Evolutionary conservation across 805 yeast species (phyloP).

Genomic region (Myxozyma neglecta): DNA sequence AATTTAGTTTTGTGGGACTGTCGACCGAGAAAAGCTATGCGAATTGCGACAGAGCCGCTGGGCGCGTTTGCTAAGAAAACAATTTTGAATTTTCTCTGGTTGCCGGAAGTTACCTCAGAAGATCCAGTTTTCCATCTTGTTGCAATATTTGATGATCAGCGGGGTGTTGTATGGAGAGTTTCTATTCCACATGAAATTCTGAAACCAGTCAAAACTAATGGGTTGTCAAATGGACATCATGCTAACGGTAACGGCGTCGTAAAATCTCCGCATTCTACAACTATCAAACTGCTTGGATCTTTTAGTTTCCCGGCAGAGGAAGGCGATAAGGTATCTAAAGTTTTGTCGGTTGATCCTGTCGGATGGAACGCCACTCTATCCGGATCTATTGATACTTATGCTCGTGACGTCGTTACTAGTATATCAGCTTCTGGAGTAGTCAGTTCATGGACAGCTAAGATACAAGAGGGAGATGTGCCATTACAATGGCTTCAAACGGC

Average conservation of each 20-base stretch:
- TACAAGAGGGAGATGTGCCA: slow-evolving; percentile 24
- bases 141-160: slow-evolving; percentile 32
- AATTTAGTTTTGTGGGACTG: slow-evolving; percentile 64
- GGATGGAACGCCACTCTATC: slow-evolving; percentile 49
- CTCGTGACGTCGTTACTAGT: slow-evolving; percentile 55
- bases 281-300: slow-evolving; percentile 22
- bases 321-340: slow-evolving; percentile 42
- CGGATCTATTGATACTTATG: slow-evolving; percentile 39
- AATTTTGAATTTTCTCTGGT: slow-evolving; percentile 36
- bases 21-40: slow-evolving; percentile 17
- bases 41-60: slow-evolving; percentile 11
- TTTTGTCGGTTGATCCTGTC: slow-evolving; percentile 60
- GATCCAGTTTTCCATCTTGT: slow-evolving; percentile 17
- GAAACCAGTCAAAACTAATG: background rate
- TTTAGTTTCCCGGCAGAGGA: slow-evolving; percentile 35
- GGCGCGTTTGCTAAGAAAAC: slow-evolving; percentile 7
- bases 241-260: slow-evolving; percentile 2
- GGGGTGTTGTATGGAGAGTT: slow-evolving; percentile 33
- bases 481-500: slow-evolving; percentile 54
- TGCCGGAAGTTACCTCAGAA: slow-evolving; percentile 41
- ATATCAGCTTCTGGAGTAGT: slow-evolving; percentile 56
- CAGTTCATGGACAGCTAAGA: slow-evolving; percentile 49
- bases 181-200: slow-evolving; percentile 1
- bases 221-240: background rate
- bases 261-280: background rate